Evolutionary conservation across 129 eudicot species (phyloP).

Genomic region (Sambucus nigra): DNA sequence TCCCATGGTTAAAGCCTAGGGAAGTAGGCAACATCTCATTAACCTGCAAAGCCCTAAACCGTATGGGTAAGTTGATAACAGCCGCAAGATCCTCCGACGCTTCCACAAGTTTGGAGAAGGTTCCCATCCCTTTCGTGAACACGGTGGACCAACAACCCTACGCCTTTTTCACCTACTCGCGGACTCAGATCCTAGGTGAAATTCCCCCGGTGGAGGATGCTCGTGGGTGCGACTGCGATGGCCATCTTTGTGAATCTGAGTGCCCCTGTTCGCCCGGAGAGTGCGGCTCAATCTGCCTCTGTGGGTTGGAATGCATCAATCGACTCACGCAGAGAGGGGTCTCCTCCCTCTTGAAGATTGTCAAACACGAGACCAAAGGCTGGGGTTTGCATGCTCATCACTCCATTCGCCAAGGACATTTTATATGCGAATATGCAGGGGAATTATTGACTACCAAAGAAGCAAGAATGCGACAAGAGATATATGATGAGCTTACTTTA

Average conservation of each 20-base stretch:
- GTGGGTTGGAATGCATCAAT: slow-evolving; percentile 50
- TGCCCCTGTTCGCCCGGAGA: slow-evolving; percentile 58
- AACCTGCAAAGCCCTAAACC: slow-evolving; percentile 54
- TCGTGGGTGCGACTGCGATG: slow-evolving; percentile 45
- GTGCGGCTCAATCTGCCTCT: slow-evolving; percentile 66
- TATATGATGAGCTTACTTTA: slow-evolving; percentile 45
- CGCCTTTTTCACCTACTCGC: slow-evolving; percentile 60
- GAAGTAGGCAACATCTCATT: slow-evolving; percentile 51
- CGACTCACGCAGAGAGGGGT: slow-evolving; percentile 54
- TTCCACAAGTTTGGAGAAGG: slow-evolving; percentile 41
- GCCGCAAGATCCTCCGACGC: slow-evolving; percentile 53
- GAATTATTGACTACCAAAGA: slow-evolving; percentile 76
- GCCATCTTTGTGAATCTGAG: slow-evolving; percentile 18
- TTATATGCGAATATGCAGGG: slow-evolving; percentile 95
- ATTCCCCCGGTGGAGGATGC: slow-evolving; percentile 24
- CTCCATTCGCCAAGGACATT: slow-evolving; percentile 38
- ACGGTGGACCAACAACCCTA: slow-evolving; percentile 47
- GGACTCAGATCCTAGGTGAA: slow-evolving; percentile 27
- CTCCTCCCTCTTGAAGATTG: slow-evolving; percentile 43
- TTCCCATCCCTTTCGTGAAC: slow-evolving; percentile 64
- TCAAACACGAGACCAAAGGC: slow-evolving; percentile 45
- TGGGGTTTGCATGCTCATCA: slow-evolving; percentile 76
- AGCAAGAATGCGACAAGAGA: slow-evolving; percentile 60
- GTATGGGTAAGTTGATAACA: slow-evolving; percentile 29
- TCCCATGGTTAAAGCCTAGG: slow-evolving; percentile 53